Conservation (phyloP, 2,329 filamentous ascomycete genomes). For the Ophiostoma triangulosporum region DNA sequence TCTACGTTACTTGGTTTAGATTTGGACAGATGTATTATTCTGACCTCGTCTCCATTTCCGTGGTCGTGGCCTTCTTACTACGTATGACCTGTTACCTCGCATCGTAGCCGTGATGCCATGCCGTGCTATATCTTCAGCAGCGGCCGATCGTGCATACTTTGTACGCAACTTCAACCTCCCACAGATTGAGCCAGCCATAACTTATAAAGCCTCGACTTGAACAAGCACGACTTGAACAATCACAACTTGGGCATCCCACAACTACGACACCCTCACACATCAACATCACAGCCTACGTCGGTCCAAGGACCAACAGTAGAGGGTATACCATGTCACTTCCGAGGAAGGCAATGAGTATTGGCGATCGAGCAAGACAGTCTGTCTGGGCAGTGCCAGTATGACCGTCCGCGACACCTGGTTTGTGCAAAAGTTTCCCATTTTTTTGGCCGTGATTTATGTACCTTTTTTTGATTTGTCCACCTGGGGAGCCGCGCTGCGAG, state of each 20-base stretch:
- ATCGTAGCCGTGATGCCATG: no score
- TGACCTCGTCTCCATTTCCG: no score
- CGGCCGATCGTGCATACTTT: no score
- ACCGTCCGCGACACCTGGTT: slow-evolving; percentile 85
- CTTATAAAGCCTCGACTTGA: no score
- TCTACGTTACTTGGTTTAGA: no score
- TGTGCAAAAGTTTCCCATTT: slow-evolving; percentile 29
- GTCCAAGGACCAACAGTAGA: slow-evolving; percentile 2
- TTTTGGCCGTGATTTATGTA: slow-evolving; percentile 1
- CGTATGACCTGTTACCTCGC: no score
- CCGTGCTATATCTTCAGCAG: no score
- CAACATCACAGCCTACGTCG: not conserved
- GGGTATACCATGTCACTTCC: slow-evolving; percentile 14
- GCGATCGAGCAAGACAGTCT: slow-evolving; percentile 77
- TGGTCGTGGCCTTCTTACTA: no score
- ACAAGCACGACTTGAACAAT: no score
- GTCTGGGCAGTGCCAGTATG: slow-evolving; percentile 32
- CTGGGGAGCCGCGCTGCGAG: not conserved
- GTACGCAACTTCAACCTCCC: no score
- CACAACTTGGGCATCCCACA: not conserved
- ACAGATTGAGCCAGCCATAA: no score
- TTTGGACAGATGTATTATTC: no score
- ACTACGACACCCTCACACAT: not conserved
- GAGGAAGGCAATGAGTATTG: slow-evolving; percentile 33
- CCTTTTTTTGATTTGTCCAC: not conserved